These are phyloP conservation scores for Coemansia umbellata DNA, from an alignment of 192 early-diverging fungal species.

Conservation along the genomic window DNA sequence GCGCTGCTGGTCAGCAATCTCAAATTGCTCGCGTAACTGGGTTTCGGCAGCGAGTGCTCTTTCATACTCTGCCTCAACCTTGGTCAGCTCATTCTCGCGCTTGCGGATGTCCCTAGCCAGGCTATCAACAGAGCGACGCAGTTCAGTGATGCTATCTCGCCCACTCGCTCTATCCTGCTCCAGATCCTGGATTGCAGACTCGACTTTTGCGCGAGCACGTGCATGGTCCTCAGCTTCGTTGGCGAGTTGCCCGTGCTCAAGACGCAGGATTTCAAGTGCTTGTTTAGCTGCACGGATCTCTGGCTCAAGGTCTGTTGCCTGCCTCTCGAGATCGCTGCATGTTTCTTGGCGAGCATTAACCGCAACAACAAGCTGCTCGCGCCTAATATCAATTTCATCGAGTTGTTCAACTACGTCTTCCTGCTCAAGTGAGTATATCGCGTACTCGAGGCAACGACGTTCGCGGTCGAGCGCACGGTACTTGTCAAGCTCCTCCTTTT, in stretches of 20 bases:
- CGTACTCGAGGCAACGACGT: conserved; percentile 84
- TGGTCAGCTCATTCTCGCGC: conserved; percentile 59
- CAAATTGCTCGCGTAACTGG: conserved; percentile 63
- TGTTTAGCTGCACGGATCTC: conserved; percentile 63
- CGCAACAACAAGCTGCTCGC: conserved; percentile 53
- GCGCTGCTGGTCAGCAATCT: conserved; percentile 62
- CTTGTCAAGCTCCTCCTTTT: conserved; percentile 88
- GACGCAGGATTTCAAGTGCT: conserved; percentile 59
- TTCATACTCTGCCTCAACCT: conserved; percentile 64
- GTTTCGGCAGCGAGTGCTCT: conserved; percentile 56
- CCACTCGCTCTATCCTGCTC: conserved; percentile 59
- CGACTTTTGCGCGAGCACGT: conserved; percentile 72
- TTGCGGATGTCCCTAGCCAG: conserved; percentile 35
- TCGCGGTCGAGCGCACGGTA: conserved; percentile 86
- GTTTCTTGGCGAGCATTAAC: conserved; percentile 59
- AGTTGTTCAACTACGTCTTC: conserved; percentile 73
- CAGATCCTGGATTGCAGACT: conserved; percentile 76
- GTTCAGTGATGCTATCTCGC: conserved; percentile 49
- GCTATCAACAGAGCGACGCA: conserved; percentile 30
- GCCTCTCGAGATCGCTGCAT: conserved; percentile 53
- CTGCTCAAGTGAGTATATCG: conserved; percentile 89
- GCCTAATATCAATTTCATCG: conserved; percentile 59
- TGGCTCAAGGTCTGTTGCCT: conserved; percentile 49
- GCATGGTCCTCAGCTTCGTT: conserved; percentile 73
- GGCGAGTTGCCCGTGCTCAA: conserved; percentile 67